Conservation (phyloP, 495 filamentous ascomycete genomes). For the Aspergillus sparsus region DNA sequence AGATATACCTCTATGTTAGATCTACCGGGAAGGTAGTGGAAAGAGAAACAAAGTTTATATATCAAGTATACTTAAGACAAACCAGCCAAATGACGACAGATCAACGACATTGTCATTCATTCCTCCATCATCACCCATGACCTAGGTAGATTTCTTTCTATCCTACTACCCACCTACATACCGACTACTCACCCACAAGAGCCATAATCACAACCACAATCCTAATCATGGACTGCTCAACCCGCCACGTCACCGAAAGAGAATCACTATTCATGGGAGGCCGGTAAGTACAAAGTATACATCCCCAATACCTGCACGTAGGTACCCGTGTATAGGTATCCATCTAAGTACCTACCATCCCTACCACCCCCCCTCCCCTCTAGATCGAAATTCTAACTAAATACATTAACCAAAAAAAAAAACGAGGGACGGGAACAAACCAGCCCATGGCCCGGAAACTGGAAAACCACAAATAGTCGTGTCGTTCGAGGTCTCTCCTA, state of each 20-base stretch:
- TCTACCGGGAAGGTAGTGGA: not conserved
- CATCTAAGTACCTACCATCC: no score
- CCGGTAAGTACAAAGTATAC: no score
- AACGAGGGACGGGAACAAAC: no score
- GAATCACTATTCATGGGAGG: slow-evolving; percentile 12
- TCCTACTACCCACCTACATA: not conserved
- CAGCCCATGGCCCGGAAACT: slow-evolving; percentile 12
- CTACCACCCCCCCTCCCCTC: not conserved
- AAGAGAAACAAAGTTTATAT: not conserved
- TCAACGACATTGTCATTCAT: not conserved
- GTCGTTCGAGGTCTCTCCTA: slow-evolving; percentile 6
- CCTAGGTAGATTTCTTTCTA: not conserved
- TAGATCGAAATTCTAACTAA: not conserved
- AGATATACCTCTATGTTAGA: no score
- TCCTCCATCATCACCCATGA: not conserved
- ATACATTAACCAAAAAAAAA: not conserved
- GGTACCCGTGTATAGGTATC: not conserved
- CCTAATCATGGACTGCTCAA: slow-evolving; percentile 4
- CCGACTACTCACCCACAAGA: not conserved
- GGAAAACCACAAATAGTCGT: slow-evolving; percentile 2
- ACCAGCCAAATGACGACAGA: not conserved
- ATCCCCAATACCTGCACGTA: not conserved
- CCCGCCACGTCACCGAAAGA: slow-evolving; percentile 10
- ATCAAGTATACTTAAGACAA: not conserved
- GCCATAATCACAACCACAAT: not conserved